These are phyloP conservation scores for Cryptococcus sp. DNA, from an alignment of 1,284 basidiomycete species.

Conservation along the genomic window DNA sequence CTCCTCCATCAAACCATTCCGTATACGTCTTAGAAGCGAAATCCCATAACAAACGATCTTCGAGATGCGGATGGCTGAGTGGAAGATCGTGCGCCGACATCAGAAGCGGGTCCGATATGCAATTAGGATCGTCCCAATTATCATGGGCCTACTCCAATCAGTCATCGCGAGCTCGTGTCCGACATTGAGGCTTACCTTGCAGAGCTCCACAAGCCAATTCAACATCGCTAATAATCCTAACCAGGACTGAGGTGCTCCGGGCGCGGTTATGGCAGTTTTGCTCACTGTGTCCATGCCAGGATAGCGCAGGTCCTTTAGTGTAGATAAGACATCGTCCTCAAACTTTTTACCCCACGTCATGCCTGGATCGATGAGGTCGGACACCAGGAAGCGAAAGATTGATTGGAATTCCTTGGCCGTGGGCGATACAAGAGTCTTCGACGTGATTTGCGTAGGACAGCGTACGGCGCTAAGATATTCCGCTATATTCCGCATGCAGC, in stretches of 20 bases:
- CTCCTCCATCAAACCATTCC: conserved; percentile 66
- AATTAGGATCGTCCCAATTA: conserved; percentile 64
- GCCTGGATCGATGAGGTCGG: conserved; percentile 65
- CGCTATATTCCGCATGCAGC: conserved; percentile 72
- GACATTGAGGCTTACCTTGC: conserved; percentile 60
- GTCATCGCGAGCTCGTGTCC: conserved; percentile 1
- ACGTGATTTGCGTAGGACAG: conserved; percentile 62
- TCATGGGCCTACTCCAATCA: conserved; percentile 49
- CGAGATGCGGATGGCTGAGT: conserved; percentile 50
- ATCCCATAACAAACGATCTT: conserved; percentile 72
- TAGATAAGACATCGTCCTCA: conserved; percentile 72
- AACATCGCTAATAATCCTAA: conserved; percentile 75
- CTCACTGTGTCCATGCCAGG: conserved; percentile 72
- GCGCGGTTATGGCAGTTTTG: conserved; percentile 77
- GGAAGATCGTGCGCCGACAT: conserved; percentile 37
- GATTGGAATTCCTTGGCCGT: conserved; percentile 77
- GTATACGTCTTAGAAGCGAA: conserved; percentile 71
- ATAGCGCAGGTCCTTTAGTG: conserved; percentile 73
- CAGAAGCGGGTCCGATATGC: conserved; percentile 69
- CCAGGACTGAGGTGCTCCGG: conserved; percentile 83
- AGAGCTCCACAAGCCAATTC: conserved; percentile 80
- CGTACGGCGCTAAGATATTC: conserved; percentile 65
- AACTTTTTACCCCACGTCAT: conserved; percentile 62
- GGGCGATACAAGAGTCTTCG: conserved; percentile 68
- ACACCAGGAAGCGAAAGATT: conserved; percentile 75